phyloP scores from a whole-genome alignment of 2,329 filamentous ascomycete genomes.

The Elsinoe australis region DNA sequence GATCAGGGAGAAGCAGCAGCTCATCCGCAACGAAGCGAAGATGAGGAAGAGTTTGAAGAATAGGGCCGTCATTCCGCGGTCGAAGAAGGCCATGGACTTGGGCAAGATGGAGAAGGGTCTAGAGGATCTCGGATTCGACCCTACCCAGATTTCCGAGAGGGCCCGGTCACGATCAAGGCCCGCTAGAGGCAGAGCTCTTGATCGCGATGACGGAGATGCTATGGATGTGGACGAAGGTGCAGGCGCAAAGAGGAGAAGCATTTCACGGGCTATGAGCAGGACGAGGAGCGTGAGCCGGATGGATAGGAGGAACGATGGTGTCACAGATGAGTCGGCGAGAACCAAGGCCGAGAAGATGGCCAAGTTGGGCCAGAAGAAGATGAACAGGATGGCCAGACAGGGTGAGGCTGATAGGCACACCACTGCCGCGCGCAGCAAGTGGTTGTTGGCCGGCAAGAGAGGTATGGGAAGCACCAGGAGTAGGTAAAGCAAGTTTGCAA shows the following conservation, averaged over 20 bases:
- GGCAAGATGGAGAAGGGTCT: slow-evolving; percentile 82
- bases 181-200: slow-evolving; percentile 60
- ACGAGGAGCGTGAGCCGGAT: slow-evolving; percentile 53
- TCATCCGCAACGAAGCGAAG: slow-evolving; percentile 89
- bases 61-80: slow-evolving; percentile 83
- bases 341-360: slow-evolving; percentile 76
- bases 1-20: slow-evolving; percentile 86
- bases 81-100: slow-evolving; percentile 69
- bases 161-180: slow-evolving; percentile 58
- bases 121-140: slow-evolving; percentile 78
- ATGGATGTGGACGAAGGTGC: slow-evolving; percentile 58
- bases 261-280: slow-evolving; percentile 61
- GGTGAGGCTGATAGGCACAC: slow-evolving; percentile 93
- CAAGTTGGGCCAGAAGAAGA: slow-evolving; percentile 93
- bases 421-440: slow-evolving; percentile 73
- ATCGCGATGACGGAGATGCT: slow-evolving; percentile 54
- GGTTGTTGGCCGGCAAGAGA: slow-evolving; percentile 89
- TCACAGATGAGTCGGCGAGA: slow-evolving; percentile 58
- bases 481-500: slow-evolving; percentile 24
- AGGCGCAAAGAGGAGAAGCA: slow-evolving; percentile 28
- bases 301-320: slow-evolving; percentile 70
- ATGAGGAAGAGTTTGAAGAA: slow-evolving; percentile 98
- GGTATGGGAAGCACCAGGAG: slow-evolving; percentile 81
- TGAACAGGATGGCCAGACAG: slow-evolving; percentile 95
- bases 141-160: slow-evolving; percentile 63